These are phyloP conservation scores for Didymella exigua DNA, from an alignment of 2,329 filamentous ascomycete genomes.

Conservation along the genomic window DNA sequence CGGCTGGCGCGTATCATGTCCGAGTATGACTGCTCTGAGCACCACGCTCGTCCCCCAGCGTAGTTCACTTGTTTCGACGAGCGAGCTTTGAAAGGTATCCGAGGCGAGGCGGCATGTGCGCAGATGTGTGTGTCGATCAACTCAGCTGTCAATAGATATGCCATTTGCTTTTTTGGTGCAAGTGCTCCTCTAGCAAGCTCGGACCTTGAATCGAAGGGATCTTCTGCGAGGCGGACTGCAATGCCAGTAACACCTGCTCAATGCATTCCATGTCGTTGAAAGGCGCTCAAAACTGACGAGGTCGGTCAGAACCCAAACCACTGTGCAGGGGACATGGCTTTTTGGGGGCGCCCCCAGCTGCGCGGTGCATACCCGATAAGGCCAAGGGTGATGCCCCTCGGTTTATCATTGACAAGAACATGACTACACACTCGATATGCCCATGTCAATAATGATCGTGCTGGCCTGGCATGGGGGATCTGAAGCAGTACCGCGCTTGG, in stretches of 20 bases:
- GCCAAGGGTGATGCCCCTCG: neutral
- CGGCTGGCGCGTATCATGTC: constrained; percentile 9
- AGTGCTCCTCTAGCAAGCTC: constrained; percentile 13
- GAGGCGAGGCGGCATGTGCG: constrained; percentile 10
- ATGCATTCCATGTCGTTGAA: neutral
- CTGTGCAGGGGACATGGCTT: neutral
- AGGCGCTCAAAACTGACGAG: neutral
- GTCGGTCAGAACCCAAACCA: constrained; percentile 12
- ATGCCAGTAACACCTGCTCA: neutral
- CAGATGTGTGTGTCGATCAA: constrained; percentile 9
- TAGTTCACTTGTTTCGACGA: constrained; percentile 12
- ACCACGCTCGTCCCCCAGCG: neutral
- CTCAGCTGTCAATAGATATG: constrained; percentile 5
- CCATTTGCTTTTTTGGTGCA: constrained; percentile 34
- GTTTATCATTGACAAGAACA: neutral
- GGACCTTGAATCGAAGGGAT: neutral
- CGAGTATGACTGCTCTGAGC: neutral
- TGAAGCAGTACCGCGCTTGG: neutral
- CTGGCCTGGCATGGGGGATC: neutral
- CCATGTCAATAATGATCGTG: neutral
- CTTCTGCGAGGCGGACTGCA: neutral
- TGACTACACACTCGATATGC: neutral
- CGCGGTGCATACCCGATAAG: constrained; percentile 6
- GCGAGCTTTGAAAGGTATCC: constrained; percentile 2
- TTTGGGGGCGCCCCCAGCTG: neutral